Evolutionary conservation across 768 basidiomycete genomes (phyloP).

Genomic region (Dioszegia hungarica): DNA sequence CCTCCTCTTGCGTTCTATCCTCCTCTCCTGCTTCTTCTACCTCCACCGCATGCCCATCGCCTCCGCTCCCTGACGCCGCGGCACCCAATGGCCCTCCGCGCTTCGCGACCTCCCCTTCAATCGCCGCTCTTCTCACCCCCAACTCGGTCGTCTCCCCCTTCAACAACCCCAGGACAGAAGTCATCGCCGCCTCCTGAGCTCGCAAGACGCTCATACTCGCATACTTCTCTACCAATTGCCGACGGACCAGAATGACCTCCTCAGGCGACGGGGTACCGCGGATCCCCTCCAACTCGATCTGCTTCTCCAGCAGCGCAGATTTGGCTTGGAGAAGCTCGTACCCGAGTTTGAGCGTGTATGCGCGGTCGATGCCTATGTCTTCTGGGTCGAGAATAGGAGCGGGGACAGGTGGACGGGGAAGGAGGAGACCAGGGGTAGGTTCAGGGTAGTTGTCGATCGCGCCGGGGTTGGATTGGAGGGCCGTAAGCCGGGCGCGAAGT

Average conservation of each 20-base stretch:
- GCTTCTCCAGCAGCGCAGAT: slow-evolving; percentile 10
- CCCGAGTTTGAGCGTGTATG: slow-evolving; percentile 19
- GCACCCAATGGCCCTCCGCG: not conserved
- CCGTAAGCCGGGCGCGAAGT: slow-evolving; percentile 28
- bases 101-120: slow-evolving; percentile 7
- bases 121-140: slow-evolving; percentile 8
- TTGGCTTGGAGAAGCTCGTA: slow-evolving; percentile 19
- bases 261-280: not conserved
- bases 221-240: slow-evolving; percentile 8
- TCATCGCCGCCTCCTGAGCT: slow-evolving; percentile 18
- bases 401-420: not conserved
- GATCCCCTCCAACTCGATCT: slow-evolving; percentile 10
- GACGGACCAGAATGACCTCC: slow-evolving; percentile 10
- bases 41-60: too few relatives aligned
- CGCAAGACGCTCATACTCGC: slow-evolving; percentile 6
- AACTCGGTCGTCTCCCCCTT: slow-evolving; percentile 22
- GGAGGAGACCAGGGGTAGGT: not conserved
- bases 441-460: not conserved
- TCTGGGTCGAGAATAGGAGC: not conserved
- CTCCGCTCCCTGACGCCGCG: not conserved
- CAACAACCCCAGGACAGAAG: slow-evolving; percentile 21
- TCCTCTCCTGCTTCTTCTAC: not conserved
- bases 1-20: not conserved
- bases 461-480: slow-evolving; percentile 5
- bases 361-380: slow-evolving; percentile 24